A percentile compares a stretch with the other conserved stretches of the same genome.
Evolutionary conservation across 1,284 basidiomycete genomes (phyloP).

Genomic region (Wallemia hederae): DNA sequence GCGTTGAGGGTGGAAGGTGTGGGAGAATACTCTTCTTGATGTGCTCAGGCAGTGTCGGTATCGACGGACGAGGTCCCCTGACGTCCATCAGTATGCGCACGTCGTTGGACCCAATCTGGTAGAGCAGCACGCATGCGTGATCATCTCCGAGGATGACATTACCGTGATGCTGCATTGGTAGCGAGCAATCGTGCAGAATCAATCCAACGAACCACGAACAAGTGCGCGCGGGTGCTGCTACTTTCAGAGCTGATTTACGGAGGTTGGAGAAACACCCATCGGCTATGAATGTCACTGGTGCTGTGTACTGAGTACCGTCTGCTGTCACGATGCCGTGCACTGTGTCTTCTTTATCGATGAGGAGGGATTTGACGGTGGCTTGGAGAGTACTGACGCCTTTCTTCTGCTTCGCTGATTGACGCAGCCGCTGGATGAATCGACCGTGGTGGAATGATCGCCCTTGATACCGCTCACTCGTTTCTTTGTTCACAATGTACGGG

Average conservation of each 20-base stretch:
- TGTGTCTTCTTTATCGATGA: not conserved
- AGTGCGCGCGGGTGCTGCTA: conserved; percentile 23
- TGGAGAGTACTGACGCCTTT: conserved; percentile 29
- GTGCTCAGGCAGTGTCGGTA: conserved; percentile 20
- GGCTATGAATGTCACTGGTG: conserved; percentile 58
- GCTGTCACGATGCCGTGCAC: conserved; percentile 2
- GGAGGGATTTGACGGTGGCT: conserved; percentile 19
- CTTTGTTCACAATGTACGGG: conserved; percentile 40
- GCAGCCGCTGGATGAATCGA: conserved; percentile 53
- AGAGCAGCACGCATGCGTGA: conserved; percentile 57
- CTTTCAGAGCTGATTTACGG: conserved; percentile 19
- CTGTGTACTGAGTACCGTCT: conserved; percentile 19
- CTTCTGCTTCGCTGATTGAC: conserved; percentile 28
- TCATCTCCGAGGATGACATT: conserved; percentile 49
- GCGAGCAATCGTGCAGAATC: conserved; percentile 37
- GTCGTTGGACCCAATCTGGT: conserved; percentile 47
- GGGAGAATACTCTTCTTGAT: conserved; percentile 44
- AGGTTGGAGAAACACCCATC: conserved; percentile 89
- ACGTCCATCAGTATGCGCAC: conserved; percentile 85
- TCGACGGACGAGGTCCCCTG: conserved; percentile 51
- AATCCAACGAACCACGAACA: conserved; percentile 56
- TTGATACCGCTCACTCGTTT: conserved; percentile 22
- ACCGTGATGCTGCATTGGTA: conserved; percentile 60
- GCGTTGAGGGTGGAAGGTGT: conserved; percentile 41
- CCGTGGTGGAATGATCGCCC: conserved; percentile 81